Evolutionary conservation across 2,329 filamentous ascomycete species (phyloP).

Genomic region (Trichocomaceae sp.): DNA sequence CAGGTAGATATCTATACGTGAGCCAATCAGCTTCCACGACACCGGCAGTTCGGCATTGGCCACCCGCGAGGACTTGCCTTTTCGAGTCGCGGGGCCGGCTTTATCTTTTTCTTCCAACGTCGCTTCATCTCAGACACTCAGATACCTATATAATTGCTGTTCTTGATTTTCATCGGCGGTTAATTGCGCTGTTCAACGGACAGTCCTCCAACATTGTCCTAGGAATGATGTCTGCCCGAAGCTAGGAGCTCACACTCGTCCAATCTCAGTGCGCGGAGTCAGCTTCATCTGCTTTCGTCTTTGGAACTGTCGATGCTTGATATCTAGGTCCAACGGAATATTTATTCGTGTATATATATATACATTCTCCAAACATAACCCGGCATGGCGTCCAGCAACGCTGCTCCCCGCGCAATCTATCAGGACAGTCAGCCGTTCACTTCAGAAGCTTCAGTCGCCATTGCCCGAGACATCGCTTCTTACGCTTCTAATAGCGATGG

Average conservation of each 20-base stretch:
- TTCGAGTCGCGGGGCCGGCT: not conserved
- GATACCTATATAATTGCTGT: no score
- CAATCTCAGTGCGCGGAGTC: not conserved
- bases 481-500: slow-evolving; percentile 43
- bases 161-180: not conserved
- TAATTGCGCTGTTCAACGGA: no score
- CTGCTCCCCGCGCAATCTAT: slow-evolving; percentile 20
- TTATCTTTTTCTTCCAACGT: not conserved
- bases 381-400: slow-evolving; percentile 22
- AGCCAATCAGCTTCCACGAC: not conserved
- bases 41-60: not conserved
- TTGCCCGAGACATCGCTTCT: slow-evolving; percentile 60
- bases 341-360: not conserved
- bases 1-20: not conserved
- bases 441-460: slow-evolving; percentile 57
- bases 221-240: not conserved
- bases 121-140: not conserved
- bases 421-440: slow-evolving; percentile 43
- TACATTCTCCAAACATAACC: slow-evolving; percentile 22
- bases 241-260: not conserved
- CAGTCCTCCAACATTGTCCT: not conserved
- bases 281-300: not conserved
- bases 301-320: not conserved
- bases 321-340: not conserved
- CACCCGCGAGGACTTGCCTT: slow-evolving; percentile 13